Base-by-base conservation (phyloP, 2,329 filamentous ascomycete genomes). In the Aspergillus japonicus region DNA sequence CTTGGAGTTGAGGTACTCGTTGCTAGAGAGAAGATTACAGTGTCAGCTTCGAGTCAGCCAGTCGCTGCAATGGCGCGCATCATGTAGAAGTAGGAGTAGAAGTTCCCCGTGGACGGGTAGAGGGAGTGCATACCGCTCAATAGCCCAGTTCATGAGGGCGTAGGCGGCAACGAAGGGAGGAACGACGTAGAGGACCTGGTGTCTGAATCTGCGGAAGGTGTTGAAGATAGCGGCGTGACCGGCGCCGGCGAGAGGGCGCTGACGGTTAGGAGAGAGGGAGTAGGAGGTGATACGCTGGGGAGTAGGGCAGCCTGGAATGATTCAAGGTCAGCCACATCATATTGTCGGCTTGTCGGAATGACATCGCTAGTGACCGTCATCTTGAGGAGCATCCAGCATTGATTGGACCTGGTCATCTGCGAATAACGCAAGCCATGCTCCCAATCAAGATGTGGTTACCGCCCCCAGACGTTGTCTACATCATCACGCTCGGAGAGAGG, bases 191-290 rank as follows among this genome's bases (percentile, higher is more conserved):
- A 98, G 87, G 69, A 96, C 87, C 84, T 98, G 95, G 69, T 84
- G 79, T 77, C 87, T 88, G 80, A 89, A 90, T 73, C 95, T 88
- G 78, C 95, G 89, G 85, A 90, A 96, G 71, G 87, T 89, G 86
- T 99, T 99, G 89, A 98, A 98, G 82, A 98, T 81, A 73, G 93
- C 94, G 68, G 89, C 90, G 78, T 94, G 81, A 66, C 84, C 78
- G 62, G 89, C 82, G 71, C 91, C 91, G 65, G 92, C 92, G 68
- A 96, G 84, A 65, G 92, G 90, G 73, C 90, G 88, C 83, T 96
- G 94, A 76, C 90, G 89, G 85, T 99, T 98, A 68, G 89, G 80
- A 69, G 91, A 89, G 68, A 99, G 75, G 67, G 88, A 85, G 81
- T 96, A 98, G 72, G 82, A 82, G 58, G 82, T 80, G 61, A 89